Evolutionary conservation across 2,329 filamentous ascomycete species (phyloP).

Genomic region (Botryotinia calthae): DNA sequence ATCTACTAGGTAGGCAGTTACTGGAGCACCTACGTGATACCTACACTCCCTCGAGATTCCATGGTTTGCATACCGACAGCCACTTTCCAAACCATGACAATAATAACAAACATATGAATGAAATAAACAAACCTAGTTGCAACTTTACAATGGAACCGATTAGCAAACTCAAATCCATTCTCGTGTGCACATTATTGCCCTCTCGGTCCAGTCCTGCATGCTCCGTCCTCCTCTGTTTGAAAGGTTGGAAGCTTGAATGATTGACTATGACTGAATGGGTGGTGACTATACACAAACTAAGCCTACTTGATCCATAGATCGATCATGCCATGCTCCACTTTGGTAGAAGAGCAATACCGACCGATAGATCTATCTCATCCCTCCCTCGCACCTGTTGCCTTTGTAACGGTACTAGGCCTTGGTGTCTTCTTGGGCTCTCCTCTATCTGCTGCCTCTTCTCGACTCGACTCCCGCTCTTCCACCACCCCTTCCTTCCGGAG

Average conservation of each 20-base stretch:
- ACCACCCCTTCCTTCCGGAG: not conserved
- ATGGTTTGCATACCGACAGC: not conserved
- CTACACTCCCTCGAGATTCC: no score
- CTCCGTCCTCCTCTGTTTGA: not conserved
- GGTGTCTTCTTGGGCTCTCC: not conserved
- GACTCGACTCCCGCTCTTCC: not conserved
- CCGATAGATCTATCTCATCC: not conserved
- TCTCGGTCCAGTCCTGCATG: not conserved
- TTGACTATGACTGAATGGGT: not conserved
- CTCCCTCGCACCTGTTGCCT: not conserved
- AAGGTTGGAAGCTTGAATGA: not conserved
- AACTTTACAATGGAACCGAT: not conserved
- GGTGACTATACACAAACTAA: not conserved
- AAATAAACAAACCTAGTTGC: not conserved
- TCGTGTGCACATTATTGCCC: not conserved
- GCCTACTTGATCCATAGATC: not conserved
- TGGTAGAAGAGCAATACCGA: not conserved
- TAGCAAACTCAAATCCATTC: not conserved
- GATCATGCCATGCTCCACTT: not conserved
- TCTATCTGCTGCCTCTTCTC: not conserved
- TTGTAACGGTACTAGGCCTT: not conserved
- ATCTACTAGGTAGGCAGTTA: not conserved
- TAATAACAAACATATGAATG: not conserved
- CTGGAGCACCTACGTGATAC: not conserved
- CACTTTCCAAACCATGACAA: not conserved